Conservation (phyloP, 2,329 filamentous ascomycete species). For the Salinomyces thailandicus region DNA sequence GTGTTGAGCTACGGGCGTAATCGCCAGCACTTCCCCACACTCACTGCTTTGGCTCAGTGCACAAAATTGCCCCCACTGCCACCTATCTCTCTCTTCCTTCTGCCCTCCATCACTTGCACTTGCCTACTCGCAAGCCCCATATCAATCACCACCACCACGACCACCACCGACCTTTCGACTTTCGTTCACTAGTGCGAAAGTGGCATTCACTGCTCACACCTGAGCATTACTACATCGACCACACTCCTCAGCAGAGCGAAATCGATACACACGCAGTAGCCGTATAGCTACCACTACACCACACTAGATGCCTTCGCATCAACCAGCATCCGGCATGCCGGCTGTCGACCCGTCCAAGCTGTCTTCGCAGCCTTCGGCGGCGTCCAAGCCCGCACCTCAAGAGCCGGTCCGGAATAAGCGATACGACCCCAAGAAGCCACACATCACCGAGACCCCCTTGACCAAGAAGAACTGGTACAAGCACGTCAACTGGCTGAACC, state of each 20-base stretch:
- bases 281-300: neutral
- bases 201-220: slow-evolving; percentile 5
- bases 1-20: neutral
- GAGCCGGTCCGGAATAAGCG: slow-evolving; percentile 44
- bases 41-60: neutral
- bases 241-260: neutral
- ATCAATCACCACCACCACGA: neutral
- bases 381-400: slow-evolving; percentile 34
- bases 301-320: slow-evolving; percentile 41
- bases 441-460: slow-evolving; percentile 74
- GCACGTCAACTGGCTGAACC: slow-evolving; percentile 91
- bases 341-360: slow-evolving; percentile 41
- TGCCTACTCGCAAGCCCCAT: slow-evolving; percentile 1
- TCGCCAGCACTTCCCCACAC: neutral
- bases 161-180: slow-evolving; percentile 3
- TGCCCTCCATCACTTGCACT: slow-evolving; percentile 1
- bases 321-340: slow-evolving; percentile 37
- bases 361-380: slow-evolving; percentile 34
- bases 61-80: slow-evolving; percentile 1
- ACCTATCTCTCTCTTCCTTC: neutral
- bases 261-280: neutral
- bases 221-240: slow-evolving; percentile 5
- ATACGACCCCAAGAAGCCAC: slow-evolving; percentile 60
- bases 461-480: slow-evolving; percentile 79
- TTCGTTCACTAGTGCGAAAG: slow-evolving; percentile 1